These are phyloP conservation scores for Basidiobolus meristosporus DNA, from an alignment of 371 early-diverging fungal species.

Conservation along the genomic window DNA sequence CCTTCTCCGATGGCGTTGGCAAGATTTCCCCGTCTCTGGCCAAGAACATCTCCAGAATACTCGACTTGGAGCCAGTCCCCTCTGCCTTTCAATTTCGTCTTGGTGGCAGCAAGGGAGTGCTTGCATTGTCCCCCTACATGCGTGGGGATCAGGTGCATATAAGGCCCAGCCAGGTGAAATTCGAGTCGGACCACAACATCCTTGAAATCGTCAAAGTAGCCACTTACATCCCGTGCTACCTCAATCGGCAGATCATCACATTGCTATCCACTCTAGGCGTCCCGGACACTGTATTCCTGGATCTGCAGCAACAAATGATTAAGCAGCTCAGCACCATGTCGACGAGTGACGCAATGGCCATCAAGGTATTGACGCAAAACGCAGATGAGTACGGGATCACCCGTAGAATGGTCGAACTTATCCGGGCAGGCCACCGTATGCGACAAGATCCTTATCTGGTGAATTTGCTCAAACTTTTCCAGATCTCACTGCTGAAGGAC, in stretches of 20 bases:
- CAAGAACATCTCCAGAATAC: constrained; percentile 9
- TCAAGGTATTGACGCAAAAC: constrained; percentile 20
- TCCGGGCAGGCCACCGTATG: constrained; percentile 33
- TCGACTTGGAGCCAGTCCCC: constrained; percentile 27
- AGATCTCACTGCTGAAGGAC: constrained; percentile 29
- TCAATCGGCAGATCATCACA: constrained; percentile 57
- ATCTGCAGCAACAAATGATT: constrained; percentile 21
- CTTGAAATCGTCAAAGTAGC: constrained; percentile 42
- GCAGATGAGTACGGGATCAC: constrained; percentile 32
- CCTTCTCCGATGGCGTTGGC: constrained; percentile 79
- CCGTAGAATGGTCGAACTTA: constrained; percentile 20
- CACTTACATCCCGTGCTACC: constrained; percentile 26
- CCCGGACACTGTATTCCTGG: constrained; percentile 23
- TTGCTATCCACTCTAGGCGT: constrained; percentile 43
- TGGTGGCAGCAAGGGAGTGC: constrained; percentile 64
- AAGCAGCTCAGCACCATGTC: constrained; percentile 19
- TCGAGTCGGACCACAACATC: constrained; percentile 26
- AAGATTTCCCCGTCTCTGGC: constrained; percentile 31
- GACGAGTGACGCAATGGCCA: constrained; percentile 16
- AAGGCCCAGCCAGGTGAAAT: constrained; percentile 52
- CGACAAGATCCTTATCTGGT: constrained; percentile 27
- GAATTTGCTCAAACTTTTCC: constrained; percentile 28
- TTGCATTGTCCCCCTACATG: constrained; percentile 12
- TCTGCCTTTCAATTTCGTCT: constrained; percentile 66
- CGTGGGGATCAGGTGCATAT: constrained; percentile 16